phyloP scores from a whole-genome alignment of 2,329 filamentous ascomycete genomes.

The Fusarium secorum region DNA sequence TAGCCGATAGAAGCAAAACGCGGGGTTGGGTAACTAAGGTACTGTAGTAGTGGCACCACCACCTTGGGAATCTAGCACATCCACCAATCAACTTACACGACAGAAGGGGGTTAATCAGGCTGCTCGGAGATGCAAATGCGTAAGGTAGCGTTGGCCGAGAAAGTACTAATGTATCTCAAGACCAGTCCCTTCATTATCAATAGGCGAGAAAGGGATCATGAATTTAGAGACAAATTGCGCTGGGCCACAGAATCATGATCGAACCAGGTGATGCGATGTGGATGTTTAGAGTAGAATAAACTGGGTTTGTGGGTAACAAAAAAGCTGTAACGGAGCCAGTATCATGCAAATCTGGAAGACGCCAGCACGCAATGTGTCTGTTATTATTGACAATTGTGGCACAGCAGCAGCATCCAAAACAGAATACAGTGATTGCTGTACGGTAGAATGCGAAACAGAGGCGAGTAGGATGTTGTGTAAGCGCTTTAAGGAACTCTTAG shows the following conservation, averaged over 20 bases:
- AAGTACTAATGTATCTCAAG: neutral
- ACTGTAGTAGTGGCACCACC: conserved; percentile 1
- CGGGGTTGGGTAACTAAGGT: conserved; percentile 13
- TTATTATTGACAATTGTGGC: conserved; percentile 15
- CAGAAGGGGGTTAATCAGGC: conserved; percentile 1
- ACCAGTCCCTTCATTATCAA: neutral
- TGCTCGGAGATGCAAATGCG: conserved; percentile 1
- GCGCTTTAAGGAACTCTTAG: neutral
- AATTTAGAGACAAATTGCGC: neutral
- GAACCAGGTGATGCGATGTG: conserved; percentile 8
- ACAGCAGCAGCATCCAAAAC: conserved; percentile 2
- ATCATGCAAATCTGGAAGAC: conserved; percentile 12
- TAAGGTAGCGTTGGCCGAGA: neutral
- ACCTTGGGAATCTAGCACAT: conserved; percentile 9
- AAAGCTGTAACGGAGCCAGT: neutral
- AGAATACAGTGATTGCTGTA: conserved; percentile 1
- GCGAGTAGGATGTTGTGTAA: neutral
- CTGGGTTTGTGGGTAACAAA: neutral
- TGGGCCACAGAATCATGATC: neutral
- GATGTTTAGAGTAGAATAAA: neutral
- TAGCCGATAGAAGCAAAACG: conserved; percentile 28
- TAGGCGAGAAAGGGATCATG: neutral
- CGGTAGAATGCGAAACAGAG: neutral
- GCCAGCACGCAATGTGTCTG: conserved; percentile 3
- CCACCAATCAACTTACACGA: conserved; percentile 45